Percentiles rank a stretch among this genome's conserved stretches.
Conservation (phyloP, 305 asterid species). For the Fraxinus angustifolia region DNA sequence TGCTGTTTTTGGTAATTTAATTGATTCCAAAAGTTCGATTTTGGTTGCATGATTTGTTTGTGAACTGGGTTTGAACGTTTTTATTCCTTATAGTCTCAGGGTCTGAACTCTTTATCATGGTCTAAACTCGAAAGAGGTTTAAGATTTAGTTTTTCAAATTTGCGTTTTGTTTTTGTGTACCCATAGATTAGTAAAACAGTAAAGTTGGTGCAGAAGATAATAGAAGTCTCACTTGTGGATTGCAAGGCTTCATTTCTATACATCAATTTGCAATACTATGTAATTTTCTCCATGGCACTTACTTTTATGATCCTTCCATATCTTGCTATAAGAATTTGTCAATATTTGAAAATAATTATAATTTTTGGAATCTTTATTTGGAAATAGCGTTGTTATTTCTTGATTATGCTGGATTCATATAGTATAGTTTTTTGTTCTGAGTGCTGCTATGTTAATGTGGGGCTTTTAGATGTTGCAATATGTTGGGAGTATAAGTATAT, state of each 20-base stretch:
- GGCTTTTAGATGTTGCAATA: background rate
- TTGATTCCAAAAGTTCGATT: background rate
- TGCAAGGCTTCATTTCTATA: constrained; percentile 75
- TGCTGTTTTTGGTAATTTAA: background rate
- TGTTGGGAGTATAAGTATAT: background rate
- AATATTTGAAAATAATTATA: background rate
- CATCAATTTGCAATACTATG: constrained; percentile 61
- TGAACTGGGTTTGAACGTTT: constrained; percentile 14
- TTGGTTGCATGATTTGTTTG: constrained; percentile 25
- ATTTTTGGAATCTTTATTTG: background rate
- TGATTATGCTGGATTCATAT: background rate
- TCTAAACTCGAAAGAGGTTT: background rate
- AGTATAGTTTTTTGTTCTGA: background rate
- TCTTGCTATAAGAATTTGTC: background rate
- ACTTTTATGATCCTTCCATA: background rate
- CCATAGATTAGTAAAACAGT: constrained; percentile 26
- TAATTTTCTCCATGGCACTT: constrained; percentile 25
- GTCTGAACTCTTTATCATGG: background rate
- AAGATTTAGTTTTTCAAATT: background rate
- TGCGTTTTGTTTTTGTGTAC: background rate
- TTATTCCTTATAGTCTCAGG: constrained; percentile 2
- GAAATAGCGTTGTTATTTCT: background rate
- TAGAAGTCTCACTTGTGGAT: constrained; percentile 43
- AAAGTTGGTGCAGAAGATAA: constrained; percentile 49
- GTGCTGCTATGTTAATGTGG: background rate